Conservation (phyloP, 2,329 filamentous ascomycete genomes). For the Phaeosphaeria sp. region DNA sequence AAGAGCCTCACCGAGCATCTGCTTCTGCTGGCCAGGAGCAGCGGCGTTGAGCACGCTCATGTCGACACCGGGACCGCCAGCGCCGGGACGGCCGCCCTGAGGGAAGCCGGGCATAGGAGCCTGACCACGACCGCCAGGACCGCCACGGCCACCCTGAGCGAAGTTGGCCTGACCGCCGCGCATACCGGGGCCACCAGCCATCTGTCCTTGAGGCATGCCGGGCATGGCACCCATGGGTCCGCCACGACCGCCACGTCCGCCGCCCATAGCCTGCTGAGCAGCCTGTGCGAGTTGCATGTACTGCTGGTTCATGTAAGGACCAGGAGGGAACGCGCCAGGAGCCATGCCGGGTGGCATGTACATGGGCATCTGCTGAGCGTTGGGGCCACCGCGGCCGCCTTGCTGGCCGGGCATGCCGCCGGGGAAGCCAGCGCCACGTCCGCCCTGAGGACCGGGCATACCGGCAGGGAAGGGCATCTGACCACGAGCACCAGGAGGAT, state of each 20-base stretch:
- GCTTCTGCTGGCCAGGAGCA: conserved; percentile 85
- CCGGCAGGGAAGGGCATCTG: conserved; percentile 67
- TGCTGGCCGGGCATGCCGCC: conserved; percentile 81
- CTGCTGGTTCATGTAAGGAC: conserved; percentile 76
- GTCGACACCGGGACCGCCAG: conserved; percentile 52
- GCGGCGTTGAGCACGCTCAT: conserved; percentile 59
- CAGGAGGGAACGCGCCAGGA: conserved; percentile 68
- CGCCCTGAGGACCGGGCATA: conserved; percentile 75
- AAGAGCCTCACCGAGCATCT: conserved; percentile 95
- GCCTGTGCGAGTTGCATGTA: conserved; percentile 83
- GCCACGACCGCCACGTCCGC: conserved; percentile 66
- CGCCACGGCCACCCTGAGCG: conserved; percentile 46
- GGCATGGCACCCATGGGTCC: conserved; percentile 68
- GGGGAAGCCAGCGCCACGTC: conserved; percentile 86
- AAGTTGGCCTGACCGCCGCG: conserved; percentile 49
- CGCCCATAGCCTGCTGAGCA: conserved; percentile 61
- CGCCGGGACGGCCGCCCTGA: conserved; percentile 36
- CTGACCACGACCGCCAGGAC: conserved; percentile 41
- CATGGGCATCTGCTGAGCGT: conserved; percentile 80
- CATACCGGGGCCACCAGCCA: conserved; percentile 56
- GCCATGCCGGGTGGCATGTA: conserved; percentile 74
- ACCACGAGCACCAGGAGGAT: conserved; percentile 64
- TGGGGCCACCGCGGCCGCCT: conserved; percentile 82
- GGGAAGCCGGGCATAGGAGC: conserved; percentile 41
- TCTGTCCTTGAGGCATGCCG: conserved; percentile 73